Evolutionary conservation across 1,284 basidiomycete species (phyloP).

Genomic region (Trichosporon sp.): DNA sequence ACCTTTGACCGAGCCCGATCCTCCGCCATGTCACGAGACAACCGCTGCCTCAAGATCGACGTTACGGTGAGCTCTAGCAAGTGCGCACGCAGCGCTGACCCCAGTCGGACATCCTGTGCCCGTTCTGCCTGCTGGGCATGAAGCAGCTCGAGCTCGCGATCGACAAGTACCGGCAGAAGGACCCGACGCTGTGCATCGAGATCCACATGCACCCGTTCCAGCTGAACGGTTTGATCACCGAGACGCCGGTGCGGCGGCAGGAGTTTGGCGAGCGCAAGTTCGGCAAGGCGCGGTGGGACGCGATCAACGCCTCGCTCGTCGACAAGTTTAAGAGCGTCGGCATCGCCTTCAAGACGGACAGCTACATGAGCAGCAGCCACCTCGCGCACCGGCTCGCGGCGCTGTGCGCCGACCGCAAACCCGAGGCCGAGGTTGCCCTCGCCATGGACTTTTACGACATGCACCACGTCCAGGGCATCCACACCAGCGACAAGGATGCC

Average conservation of each 20-base stretch:
- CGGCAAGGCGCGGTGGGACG: constrained; percentile 37
- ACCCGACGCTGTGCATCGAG: constrained; percentile 27
- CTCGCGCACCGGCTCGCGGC: constrained; percentile 47
- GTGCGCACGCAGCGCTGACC: constrained; percentile 3
- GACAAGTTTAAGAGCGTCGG: constrained; percentile 44
- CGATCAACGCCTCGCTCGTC: constrained; percentile 33
- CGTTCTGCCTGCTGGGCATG: constrained; percentile 44
- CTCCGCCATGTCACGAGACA: constrained; percentile 4
- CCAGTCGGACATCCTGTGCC: constrained; percentile 41
- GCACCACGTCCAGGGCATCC: constrained; percentile 48
- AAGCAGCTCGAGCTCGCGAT: constrained; percentile 34
- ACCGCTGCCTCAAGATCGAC: constrained; percentile 26
- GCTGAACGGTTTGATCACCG: constrained; percentile 36
- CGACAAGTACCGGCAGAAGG: constrained; percentile 23
- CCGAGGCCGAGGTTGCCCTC: constrained; percentile 39
- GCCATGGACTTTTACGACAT: constrained; percentile 40
- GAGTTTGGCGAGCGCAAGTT: constrained; percentile 43
- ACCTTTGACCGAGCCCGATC: not conserved
- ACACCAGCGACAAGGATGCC: constrained; percentile 39
- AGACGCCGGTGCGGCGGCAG: constrained; percentile 29
- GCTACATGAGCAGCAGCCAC: constrained; percentile 44
- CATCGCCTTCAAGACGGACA: constrained; percentile 42
- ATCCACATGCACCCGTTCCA: constrained; percentile 47
- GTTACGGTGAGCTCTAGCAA: constrained; percentile 26
- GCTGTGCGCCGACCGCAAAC: constrained; percentile 36